These are phyloP conservation scores for Hirschioporus abietinus DNA, from an alignment of 768 basidiomycete species.

Conservation along the genomic window DNA sequence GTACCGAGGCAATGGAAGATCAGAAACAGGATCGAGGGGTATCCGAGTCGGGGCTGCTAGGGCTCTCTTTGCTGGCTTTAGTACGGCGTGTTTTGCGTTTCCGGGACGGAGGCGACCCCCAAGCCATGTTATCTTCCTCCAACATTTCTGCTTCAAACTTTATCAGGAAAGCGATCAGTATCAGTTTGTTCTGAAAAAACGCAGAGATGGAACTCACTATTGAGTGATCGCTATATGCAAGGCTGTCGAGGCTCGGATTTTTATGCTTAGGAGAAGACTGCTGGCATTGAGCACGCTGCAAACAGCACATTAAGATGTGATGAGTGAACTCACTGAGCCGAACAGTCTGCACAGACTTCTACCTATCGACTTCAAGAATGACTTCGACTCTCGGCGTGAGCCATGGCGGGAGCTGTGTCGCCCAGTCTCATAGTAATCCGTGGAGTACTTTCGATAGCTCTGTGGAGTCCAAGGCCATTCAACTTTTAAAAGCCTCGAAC, in stretches of 20 bases:
- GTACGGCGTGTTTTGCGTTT: not conserved
- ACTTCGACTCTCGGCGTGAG: not conserved
- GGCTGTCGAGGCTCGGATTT: not conserved
- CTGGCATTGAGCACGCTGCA: not conserved
- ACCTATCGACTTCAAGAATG: not conserved
- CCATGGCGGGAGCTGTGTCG: not conserved
- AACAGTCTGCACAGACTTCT: not conserved
- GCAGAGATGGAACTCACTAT: not conserved
- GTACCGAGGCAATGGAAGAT: not conserved
- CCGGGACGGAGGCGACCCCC: constrained; percentile 9
- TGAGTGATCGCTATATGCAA: not conserved
- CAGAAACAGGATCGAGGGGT: not conserved
- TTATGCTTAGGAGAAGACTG: not conserved
- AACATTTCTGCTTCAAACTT: constrained; percentile 11
- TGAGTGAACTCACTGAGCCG: not conserved
- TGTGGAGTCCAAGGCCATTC: not conserved
- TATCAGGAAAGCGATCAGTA: not conserved
- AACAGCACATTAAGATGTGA: not conserved
- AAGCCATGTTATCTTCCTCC: constrained; percentile 15
- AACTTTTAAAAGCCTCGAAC: not conserved
- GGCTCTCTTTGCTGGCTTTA: not conserved
- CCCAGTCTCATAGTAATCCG: not conserved
- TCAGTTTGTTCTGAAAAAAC: not conserved
- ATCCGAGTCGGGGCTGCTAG: not conserved
- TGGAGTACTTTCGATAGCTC: not conserved